These are phyloP conservation scores for Arthrobotrys entomopaga DNA, from an alignment of 2,329 filamentous ascomycete genomes.

Conservation along the genomic window DNA sequence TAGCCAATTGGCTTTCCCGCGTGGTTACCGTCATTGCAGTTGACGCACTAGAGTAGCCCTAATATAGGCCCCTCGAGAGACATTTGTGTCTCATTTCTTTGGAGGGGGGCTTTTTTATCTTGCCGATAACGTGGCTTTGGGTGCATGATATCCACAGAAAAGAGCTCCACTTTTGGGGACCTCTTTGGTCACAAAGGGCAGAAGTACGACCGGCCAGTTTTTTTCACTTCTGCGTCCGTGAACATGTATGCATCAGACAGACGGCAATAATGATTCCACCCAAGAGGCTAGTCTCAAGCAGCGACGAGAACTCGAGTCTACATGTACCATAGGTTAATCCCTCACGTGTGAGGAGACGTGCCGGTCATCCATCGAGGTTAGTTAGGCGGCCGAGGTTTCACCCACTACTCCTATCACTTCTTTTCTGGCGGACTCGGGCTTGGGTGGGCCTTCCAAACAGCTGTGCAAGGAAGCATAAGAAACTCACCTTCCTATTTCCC, in stretches of 20 bases:
- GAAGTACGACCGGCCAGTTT: slow-evolving; percentile 2
- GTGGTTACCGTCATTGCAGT: slow-evolving; percentile 25
- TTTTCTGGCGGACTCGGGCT: background rate
- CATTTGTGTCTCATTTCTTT: slow-evolving; percentile 44
- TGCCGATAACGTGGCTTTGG: slow-evolving; percentile 49
- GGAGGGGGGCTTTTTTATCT: slow-evolving; percentile 20
- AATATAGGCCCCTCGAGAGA: slow-evolving; percentile 39
- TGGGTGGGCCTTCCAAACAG: slow-evolving; percentile 26
- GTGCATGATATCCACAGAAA: slow-evolving; percentile 27
- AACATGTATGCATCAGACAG: background rate
- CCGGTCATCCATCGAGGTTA: slow-evolving; percentile 8
- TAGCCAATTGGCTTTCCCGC: slow-evolving; percentile 36
- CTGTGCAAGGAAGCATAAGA: slow-evolving; percentile 19
- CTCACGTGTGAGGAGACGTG: slow-evolving; percentile 45
- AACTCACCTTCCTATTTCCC: slow-evolving; percentile 52
- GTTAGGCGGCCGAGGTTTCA: slow-evolving; percentile 51
- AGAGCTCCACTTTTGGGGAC: slow-evolving; percentile 47
- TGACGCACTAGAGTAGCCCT: slow-evolving; percentile 15
- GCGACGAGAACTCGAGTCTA: slow-evolving; percentile 2
- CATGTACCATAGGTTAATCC: slow-evolving; percentile 33
- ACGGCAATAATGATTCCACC: slow-evolving; percentile 4
- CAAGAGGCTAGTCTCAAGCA: slow-evolving; percentile 23
- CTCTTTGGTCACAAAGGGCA: slow-evolving; percentile 26
- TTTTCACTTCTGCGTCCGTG: background rate
- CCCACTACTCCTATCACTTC: background rate